phyloP scores from a whole-genome alignment of 768 basidiomycete species.

The Gautieria morchelliformis region DNA sequence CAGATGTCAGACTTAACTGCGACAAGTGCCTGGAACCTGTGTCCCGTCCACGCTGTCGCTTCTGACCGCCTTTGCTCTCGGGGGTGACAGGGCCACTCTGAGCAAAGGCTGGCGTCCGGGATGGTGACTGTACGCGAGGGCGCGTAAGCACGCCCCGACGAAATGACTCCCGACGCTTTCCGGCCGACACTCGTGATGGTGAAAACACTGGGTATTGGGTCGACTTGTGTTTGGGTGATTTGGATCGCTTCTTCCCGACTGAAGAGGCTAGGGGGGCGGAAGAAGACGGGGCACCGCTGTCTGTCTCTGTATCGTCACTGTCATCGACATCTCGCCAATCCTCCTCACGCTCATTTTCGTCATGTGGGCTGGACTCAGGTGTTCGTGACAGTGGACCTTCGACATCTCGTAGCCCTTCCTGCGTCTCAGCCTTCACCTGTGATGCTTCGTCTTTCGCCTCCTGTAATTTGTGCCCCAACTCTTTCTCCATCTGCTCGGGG shows the following conservation, averaged over 20 bases:
- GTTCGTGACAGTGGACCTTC: slow-evolving; percentile 11
- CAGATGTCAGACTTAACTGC: background rate
- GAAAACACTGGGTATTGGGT: background rate
- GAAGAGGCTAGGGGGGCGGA: slow-evolving; percentile 14
- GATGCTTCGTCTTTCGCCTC: background rate
- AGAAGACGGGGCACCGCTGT: background rate
- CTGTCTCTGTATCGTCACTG: slow-evolving; percentile 11
- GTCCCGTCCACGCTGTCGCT: background rate
- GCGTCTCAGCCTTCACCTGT: background rate
- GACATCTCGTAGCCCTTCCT: slow-evolving; percentile 14
- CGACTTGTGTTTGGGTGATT: background rate
- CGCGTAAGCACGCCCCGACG: background rate
- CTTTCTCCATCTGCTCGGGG: background rate
- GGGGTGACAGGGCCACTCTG: background rate
- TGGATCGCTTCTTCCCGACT: background rate
- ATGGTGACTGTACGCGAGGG: background rate
- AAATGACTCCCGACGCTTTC: slow-evolving; percentile 14
- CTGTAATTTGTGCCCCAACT: background rate
- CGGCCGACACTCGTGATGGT: slow-evolving; percentile 13
- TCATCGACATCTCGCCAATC: slow-evolving; percentile 11
- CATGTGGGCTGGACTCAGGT: slow-evolving; percentile 13
- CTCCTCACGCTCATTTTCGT: slow-evolving; percentile 10
- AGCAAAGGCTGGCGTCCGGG: background rate
- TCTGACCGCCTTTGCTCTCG: background rate
- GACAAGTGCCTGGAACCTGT: background rate